A percentile compares a stretch with the other conserved stretches of the same genome.
phyloP scores from a whole-genome alignment of 495 filamentous ascomycete species.

The Daldinia decipiens region DNA sequence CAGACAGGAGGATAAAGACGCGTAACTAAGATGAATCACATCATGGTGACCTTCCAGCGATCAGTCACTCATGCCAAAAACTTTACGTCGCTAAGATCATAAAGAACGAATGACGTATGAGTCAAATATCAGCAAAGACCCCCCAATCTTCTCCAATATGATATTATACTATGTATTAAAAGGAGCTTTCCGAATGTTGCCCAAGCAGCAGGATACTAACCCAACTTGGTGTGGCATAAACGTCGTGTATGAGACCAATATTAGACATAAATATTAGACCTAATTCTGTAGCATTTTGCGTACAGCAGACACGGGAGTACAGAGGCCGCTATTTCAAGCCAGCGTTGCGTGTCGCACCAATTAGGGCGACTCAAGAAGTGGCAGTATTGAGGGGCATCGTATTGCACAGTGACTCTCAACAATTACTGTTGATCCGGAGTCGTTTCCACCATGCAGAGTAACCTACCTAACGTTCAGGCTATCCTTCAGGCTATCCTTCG shows the following conservation, averaged over 20 bases:
- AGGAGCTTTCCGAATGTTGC: slow-evolving; percentile 9
- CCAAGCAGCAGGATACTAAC: neutral
- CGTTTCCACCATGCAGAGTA: slow-evolving; percentile 30
- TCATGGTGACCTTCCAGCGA: neutral
- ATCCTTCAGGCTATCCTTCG: slow-evolving; percentile 32
- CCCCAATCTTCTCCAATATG: neutral
- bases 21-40: neutral
- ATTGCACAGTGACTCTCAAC: slow-evolving; percentile 15
- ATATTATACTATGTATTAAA: too few species aligned
- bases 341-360: slow-evolving; percentile 20
- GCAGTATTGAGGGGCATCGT: slow-evolving; percentile 17
- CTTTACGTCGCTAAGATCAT: slow-evolving; percentile 2
- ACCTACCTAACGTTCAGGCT: slow-evolving; percentile 38
- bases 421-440: slow-evolving; percentile 12
- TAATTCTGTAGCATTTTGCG: slow-evolving; percentile 3
- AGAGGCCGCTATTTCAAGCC: slow-evolving; percentile 20
- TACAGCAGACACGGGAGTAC: slow-evolving; percentile 11
- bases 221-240: slow-evolving; percentile 11
- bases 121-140: neutral
- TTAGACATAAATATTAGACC: slow-evolving; percentile 1
- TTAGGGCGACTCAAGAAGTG: neutral
- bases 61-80: slow-evolving; percentile 7
- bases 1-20: neutral
- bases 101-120: neutral
- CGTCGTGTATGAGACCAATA: slow-evolving; percentile 1